Evolutionary conservation across 495 filamentous ascomycete genomes (phyloP).

Genomic region (Aspergillus nanangensis): DNA sequence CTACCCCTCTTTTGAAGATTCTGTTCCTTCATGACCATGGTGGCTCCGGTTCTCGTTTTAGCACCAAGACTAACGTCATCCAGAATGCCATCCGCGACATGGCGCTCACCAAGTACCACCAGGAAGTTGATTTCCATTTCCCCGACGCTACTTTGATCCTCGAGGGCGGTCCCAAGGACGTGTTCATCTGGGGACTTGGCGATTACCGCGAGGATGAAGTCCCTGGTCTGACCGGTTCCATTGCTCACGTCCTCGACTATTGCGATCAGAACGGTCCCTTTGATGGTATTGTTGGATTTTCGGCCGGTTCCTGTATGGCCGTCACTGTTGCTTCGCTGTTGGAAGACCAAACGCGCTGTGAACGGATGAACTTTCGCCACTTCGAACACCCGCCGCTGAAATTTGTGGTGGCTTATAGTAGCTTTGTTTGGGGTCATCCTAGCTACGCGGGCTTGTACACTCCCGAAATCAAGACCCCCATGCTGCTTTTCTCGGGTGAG

Average conservation of each 20-base stretch:
- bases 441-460: constrained; percentile 1
- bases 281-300: neutral
- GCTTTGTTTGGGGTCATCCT: constrained; percentile 5
- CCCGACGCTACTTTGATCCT: neutral
- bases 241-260: neutral
- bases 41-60: neutral
- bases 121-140: neutral
- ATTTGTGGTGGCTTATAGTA: constrained; percentile 8
- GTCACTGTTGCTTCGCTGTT: neutral
- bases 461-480: constrained; percentile 6
- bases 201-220: neutral
- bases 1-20: too few species aligned
- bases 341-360: too few species aligned
- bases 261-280: neutral
- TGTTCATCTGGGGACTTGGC: neutral
- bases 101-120: neutral
- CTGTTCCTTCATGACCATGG: too few species aligned
- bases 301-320: neutral
- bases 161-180: neutral
- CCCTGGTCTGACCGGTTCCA: neutral
- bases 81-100: neutral
- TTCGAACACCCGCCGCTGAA: constrained; percentile 11
- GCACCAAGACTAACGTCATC: neutral
- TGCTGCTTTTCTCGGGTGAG: constrained; percentile 4
- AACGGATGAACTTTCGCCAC: too few species aligned